These are phyloP conservation scores for Dalbergia oliveri DNA, from an alignment of 306 rosid genomes.

Conservation along the genomic window DNA sequence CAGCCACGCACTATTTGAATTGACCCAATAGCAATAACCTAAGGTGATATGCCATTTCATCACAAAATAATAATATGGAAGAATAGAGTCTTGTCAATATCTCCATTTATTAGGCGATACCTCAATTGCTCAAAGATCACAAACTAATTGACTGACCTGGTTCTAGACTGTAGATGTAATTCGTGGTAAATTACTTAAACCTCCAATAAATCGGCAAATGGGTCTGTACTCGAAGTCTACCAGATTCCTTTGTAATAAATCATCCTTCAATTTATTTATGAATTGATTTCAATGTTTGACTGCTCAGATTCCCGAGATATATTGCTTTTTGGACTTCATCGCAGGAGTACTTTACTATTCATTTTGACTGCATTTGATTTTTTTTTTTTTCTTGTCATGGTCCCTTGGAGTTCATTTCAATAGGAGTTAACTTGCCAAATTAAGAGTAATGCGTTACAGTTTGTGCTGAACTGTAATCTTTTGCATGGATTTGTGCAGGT, in stretches of 20 bases:
- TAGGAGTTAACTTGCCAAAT: conserved; percentile 8
- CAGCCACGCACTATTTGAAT: conserved; percentile 47
- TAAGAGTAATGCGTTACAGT: too few relatives aligned
- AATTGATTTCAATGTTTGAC: conserved; percentile 55
- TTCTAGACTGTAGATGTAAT: conserved; percentile 21
- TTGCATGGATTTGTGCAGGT: conserved; percentile 73
- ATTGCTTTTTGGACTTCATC: conserved; percentile 42
- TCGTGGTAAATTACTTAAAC: conserved; percentile 9
- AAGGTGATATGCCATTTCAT: conserved; percentile 66
- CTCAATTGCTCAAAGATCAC: conserved; percentile 48
- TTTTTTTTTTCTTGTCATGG: too few relatives aligned
- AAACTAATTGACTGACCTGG: conserved; percentile 42
- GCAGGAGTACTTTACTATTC: not conserved
- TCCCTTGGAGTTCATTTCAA: conserved; percentile 17
- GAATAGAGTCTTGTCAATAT: conserved; percentile 65
- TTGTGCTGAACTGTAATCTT: conserved; percentile 25
- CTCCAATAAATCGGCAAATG: conserved; percentile 38
- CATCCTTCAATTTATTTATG: conserved; percentile 36
- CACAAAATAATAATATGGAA: conserved; percentile 55
- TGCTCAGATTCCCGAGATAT: conserved; percentile 41
- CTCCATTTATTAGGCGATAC: conserved; percentile 55
- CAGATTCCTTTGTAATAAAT: conserved; percentile 48
- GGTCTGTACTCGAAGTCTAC: conserved; percentile 40
- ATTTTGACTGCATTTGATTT: conserved; percentile 15
- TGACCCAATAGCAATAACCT: conserved; percentile 56